Evolutionary conservation across 1,284 basidiomycete genomes (phyloP).

Genomic region (Boletellus deceptivus): DNA sequence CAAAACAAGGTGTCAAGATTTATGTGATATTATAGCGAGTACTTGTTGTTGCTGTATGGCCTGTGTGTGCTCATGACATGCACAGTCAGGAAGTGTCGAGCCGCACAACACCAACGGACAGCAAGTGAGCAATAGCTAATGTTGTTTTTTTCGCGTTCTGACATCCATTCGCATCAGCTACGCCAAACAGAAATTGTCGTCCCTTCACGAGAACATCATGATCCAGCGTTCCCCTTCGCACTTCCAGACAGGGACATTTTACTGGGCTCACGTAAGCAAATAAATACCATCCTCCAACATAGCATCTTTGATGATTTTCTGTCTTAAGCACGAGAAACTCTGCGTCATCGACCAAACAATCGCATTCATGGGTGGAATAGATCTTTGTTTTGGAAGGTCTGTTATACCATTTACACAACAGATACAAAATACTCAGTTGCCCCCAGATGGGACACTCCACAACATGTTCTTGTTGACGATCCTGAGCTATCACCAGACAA

Average conservation of each 20-base stretch:
- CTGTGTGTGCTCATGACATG: background rate
- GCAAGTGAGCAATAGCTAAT: slow-evolving; percentile 57
- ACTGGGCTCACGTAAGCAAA: slow-evolving; percentile 88
- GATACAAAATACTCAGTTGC: background rate
- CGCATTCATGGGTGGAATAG: slow-evolving; percentile 97
- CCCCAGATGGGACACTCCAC: slow-evolving; percentile 90
- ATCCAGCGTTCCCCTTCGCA: slow-evolving; percentile 97
- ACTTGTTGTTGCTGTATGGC: background rate
- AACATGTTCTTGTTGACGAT: slow-evolving; percentile 90
- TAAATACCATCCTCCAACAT: slow-evolving; percentile 1
- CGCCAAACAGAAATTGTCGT: slow-evolving; percentile 84
- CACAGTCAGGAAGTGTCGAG: slow-evolving; percentile 94
- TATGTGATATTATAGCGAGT: slow-evolving; percentile 91
- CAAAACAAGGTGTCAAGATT: slow-evolving; percentile 94
- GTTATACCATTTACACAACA: slow-evolving; percentile 6
- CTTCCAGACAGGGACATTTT: slow-evolving; percentile 96
- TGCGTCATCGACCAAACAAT: slow-evolving; percentile 98
- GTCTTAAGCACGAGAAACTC: slow-evolving; percentile 87
- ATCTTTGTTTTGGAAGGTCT: slow-evolving; percentile 87
- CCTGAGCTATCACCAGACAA: slow-evolving; percentile 57
- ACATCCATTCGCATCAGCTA: slow-evolving; percentile 53
- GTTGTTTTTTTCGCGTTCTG: slow-evolving; percentile 6
- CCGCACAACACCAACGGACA: slow-evolving; percentile 90
- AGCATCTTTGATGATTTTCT: background rate
- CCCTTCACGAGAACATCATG: slow-evolving; percentile 91